Base-by-base conservation (phyloP, 1,139 yeast genomes). In the Blastobotrys niveus region DNA sequence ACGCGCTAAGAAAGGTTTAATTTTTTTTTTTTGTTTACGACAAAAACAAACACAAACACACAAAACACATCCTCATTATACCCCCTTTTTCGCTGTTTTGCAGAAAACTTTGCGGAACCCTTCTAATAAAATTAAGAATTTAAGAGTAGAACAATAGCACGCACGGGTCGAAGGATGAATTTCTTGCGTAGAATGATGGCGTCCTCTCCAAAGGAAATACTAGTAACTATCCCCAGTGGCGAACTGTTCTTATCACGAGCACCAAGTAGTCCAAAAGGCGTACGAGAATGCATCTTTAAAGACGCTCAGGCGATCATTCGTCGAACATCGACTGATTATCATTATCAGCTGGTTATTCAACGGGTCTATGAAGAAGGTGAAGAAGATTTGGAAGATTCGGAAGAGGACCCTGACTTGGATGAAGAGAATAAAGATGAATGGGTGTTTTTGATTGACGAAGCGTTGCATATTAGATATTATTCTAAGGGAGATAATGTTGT, bases 241-340 rank as follows among this genome's bases (percentile, higher is more conserved):
- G 82, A 80, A 63, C 72, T 91, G 44, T 84, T 73, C 58, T 70
- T 89, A 40, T 73, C 84, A 22, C 71, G 97, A 40, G 73, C 84
- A 3, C 85, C 86, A 7, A 73, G 72, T 14, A 83, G 95, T 6
- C 96, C 95, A 12, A 86, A 86, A 61, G 91, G 95, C 3, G 88
- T 80, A 24, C 71, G 80, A 35, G 96, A 91, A 63, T 88, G 96
- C 61, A 72, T 91, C 34, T 69, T 61, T 61, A 82, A 79, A 51
- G 95, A 87, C 56, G 91, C 95, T 0, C 79, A 78, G 43, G 80
- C 89, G 15, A 69, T 80, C 2, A 79, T 91, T 42, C 73, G 88
- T 38, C 77, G 76, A 49, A 82, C 93, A 1, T 72, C 83, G 2
- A 72, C 79, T 4, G 80, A 81, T 9, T 82, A 66, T 58, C 74